Evolutionary conservation across 805 yeast species (phyloP).

Genomic region (Sungouiozyma intestinalis): DNA sequence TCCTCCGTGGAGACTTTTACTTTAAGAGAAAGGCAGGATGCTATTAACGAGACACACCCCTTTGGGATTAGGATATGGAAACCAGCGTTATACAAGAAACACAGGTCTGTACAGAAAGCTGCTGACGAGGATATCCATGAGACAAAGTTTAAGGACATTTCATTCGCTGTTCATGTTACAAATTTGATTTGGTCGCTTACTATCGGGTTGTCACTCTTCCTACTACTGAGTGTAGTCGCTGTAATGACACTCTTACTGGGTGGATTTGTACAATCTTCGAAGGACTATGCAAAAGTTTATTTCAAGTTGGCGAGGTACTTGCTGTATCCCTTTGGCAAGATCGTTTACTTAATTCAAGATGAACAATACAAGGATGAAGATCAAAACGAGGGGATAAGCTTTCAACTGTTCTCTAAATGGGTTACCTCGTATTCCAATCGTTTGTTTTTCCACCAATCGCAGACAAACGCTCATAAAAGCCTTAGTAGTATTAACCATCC

Average conservation of each 20-base stretch:
- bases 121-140: conserved; percentile 94
- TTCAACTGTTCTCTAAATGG: conserved; percentile 84
- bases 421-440: conserved; percentile 65
- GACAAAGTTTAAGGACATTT: conserved; percentile 42
- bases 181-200: conserved; percentile 67
- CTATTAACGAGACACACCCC: conserved; percentile 93
- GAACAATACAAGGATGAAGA: conserved; percentile 79
- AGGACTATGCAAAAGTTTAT: conserved; percentile 52
- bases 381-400: conserved; percentile 74
- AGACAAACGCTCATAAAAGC: conserved; percentile 3
- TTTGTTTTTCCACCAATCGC: conserved; percentile 49
- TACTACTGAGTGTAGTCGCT: conserved; percentile 36
- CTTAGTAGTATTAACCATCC: conserved; percentile 6
- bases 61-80: conserved; percentile 98
- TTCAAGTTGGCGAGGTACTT: conserved; percentile 60
- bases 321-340: conserved; percentile 81
- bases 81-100: conserved; percentile 90
- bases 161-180: conserved; percentile 52
- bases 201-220: conserved; percentile 54
- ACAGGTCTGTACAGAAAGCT: conserved; percentile 78
- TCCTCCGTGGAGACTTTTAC: conserved; percentile 74
- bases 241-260: conserved; percentile 33
- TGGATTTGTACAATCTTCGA: conserved; percentile 36
- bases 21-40: conserved; percentile 85
- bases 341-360: conserved; percentile 68